Conservation (phyloP, 2,329 filamentous ascomycete species). For the Bisporella sp. region DNA sequence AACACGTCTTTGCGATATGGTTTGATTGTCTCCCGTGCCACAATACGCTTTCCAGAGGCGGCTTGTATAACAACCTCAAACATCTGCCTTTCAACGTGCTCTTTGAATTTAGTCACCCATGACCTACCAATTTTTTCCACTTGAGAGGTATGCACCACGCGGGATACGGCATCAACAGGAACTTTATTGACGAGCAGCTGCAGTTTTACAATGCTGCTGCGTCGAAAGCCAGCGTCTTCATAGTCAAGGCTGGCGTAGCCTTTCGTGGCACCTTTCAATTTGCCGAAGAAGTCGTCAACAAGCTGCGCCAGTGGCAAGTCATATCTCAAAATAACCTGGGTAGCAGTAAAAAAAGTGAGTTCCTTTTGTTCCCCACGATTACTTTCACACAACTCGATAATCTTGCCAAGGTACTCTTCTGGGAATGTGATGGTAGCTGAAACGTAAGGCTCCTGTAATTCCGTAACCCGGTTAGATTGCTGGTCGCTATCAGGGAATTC, state of each 20-base stretch:
- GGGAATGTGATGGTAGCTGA: constrained; percentile 82
- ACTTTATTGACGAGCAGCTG: constrained; percentile 90
- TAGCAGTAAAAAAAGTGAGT: constrained; percentile 83
- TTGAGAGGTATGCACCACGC: constrained; percentile 79
- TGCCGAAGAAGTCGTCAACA: constrained; percentile 96
- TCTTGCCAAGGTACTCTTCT: constrained; percentile 86
- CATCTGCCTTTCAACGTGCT: constrained; percentile 94
- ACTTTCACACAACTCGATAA: constrained; percentile 89
- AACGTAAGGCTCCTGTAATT: constrained; percentile 70
- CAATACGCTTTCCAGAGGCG: constrained; percentile 70
- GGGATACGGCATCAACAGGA: constrained; percentile 89
- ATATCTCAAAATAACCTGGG: constrained; percentile 93
- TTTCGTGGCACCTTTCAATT: constrained; percentile 87
- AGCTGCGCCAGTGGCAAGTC: constrained; percentile 80
- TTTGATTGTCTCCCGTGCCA: constrained; percentile 92
- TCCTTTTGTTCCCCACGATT: constrained; percentile 84
- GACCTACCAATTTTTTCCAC: constrained; percentile 71
- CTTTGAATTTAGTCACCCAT: constrained; percentile 95
- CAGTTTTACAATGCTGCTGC: constrained; percentile 76
- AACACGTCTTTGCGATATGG: constrained; percentile 94
- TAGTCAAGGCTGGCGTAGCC: constrained; percentile 96
- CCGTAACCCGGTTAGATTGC: constrained; percentile 43
- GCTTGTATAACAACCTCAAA: constrained; percentile 97
- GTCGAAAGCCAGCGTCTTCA: constrained; percentile 84
- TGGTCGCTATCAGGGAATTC: constrained; percentile 70